Conservation (phyloP, 2,329 filamentous ascomycete genomes). For the Aureobasidium sp. region DNA sequence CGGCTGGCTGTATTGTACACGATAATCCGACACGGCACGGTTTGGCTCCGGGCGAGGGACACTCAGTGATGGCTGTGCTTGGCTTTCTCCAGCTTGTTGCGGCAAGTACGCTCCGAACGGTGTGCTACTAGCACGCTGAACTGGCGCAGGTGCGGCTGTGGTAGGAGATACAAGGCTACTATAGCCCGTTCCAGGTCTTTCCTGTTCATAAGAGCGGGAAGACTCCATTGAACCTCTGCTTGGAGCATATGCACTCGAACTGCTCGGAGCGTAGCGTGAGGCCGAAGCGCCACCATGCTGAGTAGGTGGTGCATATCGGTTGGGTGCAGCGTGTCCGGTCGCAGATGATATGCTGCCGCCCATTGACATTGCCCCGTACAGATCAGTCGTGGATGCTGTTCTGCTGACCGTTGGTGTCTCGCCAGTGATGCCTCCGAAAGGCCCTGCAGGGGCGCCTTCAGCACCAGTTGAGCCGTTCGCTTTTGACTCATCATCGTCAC, state of each 20-base stretch:
- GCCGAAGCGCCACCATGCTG: slow-evolving; percentile 4
- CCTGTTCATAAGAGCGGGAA: slow-evolving; percentile 15
- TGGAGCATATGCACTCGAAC: slow-evolving; percentile 15
- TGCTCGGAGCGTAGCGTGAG: slow-evolving; percentile 15
- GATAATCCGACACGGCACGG: slow-evolving; percentile 26
- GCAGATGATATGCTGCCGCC: slow-evolving; percentile 2
- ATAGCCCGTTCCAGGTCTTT: slow-evolving; percentile 16
- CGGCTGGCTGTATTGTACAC: slow-evolving; percentile 22
- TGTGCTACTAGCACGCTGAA: slow-evolving; percentile 16
- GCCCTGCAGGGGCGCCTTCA: slow-evolving; percentile 50
- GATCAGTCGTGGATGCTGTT: slow-evolving; percentile 64
- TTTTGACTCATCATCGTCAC: slow-evolving; percentile 69
- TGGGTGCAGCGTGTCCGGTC: slow-evolving; percentile 14
- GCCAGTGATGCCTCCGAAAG: slow-evolving; percentile 76
- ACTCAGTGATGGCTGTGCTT: slow-evolving; percentile 18
- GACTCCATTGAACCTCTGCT: slow-evolving; percentile 15
- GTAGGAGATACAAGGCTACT: slow-evolving; percentile 8
- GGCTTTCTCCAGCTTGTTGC: slow-evolving; percentile 15
- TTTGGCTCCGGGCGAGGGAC: slow-evolving; percentile 24
- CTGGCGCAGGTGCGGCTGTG: slow-evolving; percentile 2
- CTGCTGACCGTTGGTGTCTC: slow-evolving; percentile 44
- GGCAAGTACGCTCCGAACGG: slow-evolving; percentile 16
- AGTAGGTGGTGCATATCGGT: slow-evolving; percentile 26
- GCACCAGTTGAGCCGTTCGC: slow-evolving; percentile 51
- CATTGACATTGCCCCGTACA: slow-evolving; percentile 55